Evolutionary conservation across 2,329 filamentous ascomycete genomes (phyloP), one percentile per base, ranked within the genome.

Genomic region (Lecanosticta acicola): DNA sequence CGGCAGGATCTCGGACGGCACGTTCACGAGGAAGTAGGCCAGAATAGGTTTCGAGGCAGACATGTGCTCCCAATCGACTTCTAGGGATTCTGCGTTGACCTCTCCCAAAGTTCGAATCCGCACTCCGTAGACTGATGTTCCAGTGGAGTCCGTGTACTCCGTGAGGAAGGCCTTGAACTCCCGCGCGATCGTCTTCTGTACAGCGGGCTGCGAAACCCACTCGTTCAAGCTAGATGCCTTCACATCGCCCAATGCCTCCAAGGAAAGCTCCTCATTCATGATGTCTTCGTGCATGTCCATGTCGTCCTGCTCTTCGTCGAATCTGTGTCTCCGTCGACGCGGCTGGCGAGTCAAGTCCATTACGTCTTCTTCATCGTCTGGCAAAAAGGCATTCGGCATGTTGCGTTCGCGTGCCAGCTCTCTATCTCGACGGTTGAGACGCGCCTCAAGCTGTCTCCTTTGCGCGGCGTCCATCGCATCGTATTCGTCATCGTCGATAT

Each of bases 151-250:
- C 4, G 84, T 95, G 66, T 94, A 97, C 59, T 96, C 91, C 9
- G 93, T 97, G 60, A 98, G 73, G 73, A 98, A 98, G 2, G 87
- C 85, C 68, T 94, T 95, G 79, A 98, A 98, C 68, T 98, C 93
- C 60, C 91, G 81, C 64, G 89, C 90, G 68, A 98, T 93, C 1
- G 90, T 94, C 57, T 87, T 81, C 68, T 95, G 87, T 10, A 98
- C 93, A 11, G 88, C 81, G 2, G 87, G 87, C 58, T 90, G 84
- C 11, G 87, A 83, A 34, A 98, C 85, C 94, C 94, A 98, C 55
- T 98, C 93, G 0, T 89, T 94, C 62, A 98, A 74, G 57, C 86
- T 95, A 14, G 88, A 80, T 14, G 93, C 89, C 67, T 98, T 98
- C 54, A 97, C 84, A 65, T 98, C 93, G 51, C 86, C 82, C 34